Conservation (phyloP, 345 rosid genomes). For the Aegle marmelos region DNA sequence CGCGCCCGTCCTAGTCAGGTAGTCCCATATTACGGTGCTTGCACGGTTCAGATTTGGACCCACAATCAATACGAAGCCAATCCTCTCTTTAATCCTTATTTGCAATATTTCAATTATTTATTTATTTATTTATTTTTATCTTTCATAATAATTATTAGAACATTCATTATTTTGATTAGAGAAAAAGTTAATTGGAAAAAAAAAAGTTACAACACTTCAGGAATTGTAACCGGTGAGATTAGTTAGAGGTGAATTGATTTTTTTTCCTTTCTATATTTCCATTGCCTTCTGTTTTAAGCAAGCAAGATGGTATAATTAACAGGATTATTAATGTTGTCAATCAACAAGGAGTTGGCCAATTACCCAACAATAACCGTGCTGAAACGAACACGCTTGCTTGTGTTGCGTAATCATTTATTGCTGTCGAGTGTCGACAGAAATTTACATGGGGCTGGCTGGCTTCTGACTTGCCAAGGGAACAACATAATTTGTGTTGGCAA, state of each 20-base stretch:
- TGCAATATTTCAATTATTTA: too few species aligned
- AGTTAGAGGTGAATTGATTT: not conserved
- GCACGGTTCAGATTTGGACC: not conserved
- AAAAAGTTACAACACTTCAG: too few species aligned
- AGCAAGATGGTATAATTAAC: not conserved
- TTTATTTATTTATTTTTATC: not conserved
- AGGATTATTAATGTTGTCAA: too few species aligned
- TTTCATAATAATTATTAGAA: not conserved
- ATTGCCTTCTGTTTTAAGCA: not conserved
- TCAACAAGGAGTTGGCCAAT: not conserved
- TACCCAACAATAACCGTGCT: not conserved
- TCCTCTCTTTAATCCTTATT: not conserved
- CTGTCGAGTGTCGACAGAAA: too few species aligned
- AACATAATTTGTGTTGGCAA: too few species aligned
- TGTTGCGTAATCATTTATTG: too few species aligned
- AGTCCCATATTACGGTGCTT: not conserved
- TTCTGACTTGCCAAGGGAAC: too few species aligned
- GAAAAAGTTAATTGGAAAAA: too few species aligned
- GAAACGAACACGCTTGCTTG: too few species aligned
- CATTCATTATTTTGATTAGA: too few species aligned
- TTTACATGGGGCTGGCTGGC: too few species aligned
- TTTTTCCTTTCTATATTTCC: not conserved
- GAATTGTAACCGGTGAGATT: too few species aligned
- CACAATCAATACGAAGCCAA: not conserved
- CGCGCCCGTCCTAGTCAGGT: not conserved